A percentile compares a stretch with the other conserved stretches of the same genome.
Conservation (phyloP, 306 rosid species). For the Macrotyloma uniflorum region DNA sequence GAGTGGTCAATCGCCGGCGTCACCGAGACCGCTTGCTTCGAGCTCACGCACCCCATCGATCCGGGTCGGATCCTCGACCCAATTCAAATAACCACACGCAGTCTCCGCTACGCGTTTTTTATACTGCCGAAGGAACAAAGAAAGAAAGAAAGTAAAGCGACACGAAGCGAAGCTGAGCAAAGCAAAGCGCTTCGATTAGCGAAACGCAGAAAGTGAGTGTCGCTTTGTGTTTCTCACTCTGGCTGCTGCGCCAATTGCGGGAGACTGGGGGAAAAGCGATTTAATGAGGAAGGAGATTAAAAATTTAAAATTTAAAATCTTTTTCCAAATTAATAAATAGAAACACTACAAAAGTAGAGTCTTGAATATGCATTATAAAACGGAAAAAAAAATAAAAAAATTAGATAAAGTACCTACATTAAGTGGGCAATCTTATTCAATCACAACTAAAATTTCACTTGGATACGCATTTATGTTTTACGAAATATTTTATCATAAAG, state of each 20-base stretch:
- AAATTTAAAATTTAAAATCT: no score
- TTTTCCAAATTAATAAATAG: no score
- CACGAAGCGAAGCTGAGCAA: neutral
- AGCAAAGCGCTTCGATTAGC: no score
- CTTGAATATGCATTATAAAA: no score
- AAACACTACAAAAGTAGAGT: no score
- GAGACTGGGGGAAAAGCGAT: neutral
- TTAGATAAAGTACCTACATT: no score
- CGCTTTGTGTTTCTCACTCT: neutral
- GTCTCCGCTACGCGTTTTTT: neutral
- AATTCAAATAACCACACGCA: neutral
- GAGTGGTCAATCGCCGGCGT: constrained; percentile 90
- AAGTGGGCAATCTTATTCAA: no score
- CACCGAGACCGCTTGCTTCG: constrained; percentile 88
- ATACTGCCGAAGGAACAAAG: neutral
- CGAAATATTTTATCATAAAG: no score
- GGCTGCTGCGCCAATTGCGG: neutral
- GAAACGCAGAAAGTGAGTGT: neutral
- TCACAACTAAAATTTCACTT: no score
- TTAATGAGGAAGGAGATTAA: neutral
- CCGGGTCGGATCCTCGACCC: constrained; percentile 26
- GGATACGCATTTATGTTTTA: no score
- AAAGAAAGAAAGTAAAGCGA: no score
- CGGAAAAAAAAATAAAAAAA: no score
- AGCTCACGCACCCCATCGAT: constrained; percentile 85